These are phyloP conservation scores for Tuber microsphaerosporum DNA, from an alignment of 495 filamentous ascomycete genomes.

Conservation along the genomic window DNA sequence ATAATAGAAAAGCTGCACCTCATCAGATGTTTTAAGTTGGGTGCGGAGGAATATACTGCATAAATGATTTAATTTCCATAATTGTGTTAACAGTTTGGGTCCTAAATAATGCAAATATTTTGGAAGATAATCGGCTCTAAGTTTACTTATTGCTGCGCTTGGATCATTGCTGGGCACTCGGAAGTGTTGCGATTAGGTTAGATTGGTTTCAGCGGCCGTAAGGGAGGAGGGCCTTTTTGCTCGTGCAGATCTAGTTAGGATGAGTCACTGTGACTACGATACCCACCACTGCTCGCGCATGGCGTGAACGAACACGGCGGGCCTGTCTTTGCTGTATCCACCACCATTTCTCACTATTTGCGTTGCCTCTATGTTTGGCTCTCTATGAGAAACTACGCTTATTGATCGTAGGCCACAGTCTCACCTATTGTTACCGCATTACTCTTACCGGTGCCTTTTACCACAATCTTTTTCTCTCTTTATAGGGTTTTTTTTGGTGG, in stretches of 20 bases:
- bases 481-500: not conserved
- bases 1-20: not conserved
- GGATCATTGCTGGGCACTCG: not conserved
- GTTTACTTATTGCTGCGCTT: not conserved
- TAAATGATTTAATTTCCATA: not conserved
- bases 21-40: not conserved
- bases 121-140: not conserved
- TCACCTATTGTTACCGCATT: too few relatives aligned
- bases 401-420: not conserved
- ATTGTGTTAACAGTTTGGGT: not conserved
- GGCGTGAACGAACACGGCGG: not conserved
- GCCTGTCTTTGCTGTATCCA: not conserved
- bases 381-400: not conserved
- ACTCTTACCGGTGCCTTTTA: not conserved
- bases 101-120: not conserved
- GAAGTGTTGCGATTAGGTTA: not conserved
- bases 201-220: not conserved
- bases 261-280: not conserved
- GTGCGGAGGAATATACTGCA: not conserved
- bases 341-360: not conserved
- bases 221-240: not conserved
- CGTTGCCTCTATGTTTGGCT: not conserved
- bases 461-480: not conserved
- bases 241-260: not conserved
- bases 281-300: not conserved